Evolutionary conservation across 345 rosid genomes (phyloP).

Genomic region (Eucalyptus victrix): DNA sequence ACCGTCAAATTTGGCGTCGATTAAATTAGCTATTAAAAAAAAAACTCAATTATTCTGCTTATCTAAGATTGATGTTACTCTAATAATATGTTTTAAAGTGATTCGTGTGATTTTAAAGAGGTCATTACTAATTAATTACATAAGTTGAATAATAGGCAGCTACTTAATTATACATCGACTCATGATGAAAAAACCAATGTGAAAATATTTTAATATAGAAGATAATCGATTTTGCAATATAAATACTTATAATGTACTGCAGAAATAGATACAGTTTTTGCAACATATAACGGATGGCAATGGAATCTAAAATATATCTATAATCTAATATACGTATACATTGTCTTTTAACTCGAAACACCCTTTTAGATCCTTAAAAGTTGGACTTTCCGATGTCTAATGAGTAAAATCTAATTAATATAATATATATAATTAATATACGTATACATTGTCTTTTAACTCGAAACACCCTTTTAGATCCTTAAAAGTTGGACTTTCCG

Average conservation of each 20-base stretch:
- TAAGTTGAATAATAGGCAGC: background rate
- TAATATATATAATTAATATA: background rate
- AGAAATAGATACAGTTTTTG: background rate
- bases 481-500: background rate
- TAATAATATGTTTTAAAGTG: background rate
- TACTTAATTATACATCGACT: background rate
- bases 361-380: background rate
- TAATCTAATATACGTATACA: background rate
- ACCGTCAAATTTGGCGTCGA: background rate
- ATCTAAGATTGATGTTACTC: background rate
- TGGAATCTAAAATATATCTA: background rate
- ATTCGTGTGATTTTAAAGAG: background rate
- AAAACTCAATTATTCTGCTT: background rate
- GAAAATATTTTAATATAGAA: background rate
- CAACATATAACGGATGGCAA: background rate
- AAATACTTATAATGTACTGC: background rate
- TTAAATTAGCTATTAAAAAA: background rate
- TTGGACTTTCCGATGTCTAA: background rate
- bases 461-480: background rate
- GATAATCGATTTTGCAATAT: background rate
- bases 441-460: background rate
- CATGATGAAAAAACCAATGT: background rate
- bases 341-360: background rate
- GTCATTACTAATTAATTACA: background rate
- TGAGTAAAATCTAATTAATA: background rate